phyloP scores from a whole-genome alignment of 2,329 filamentous ascomycete species.

The Stagonosporopsis cucurbitacearum region DNA sequence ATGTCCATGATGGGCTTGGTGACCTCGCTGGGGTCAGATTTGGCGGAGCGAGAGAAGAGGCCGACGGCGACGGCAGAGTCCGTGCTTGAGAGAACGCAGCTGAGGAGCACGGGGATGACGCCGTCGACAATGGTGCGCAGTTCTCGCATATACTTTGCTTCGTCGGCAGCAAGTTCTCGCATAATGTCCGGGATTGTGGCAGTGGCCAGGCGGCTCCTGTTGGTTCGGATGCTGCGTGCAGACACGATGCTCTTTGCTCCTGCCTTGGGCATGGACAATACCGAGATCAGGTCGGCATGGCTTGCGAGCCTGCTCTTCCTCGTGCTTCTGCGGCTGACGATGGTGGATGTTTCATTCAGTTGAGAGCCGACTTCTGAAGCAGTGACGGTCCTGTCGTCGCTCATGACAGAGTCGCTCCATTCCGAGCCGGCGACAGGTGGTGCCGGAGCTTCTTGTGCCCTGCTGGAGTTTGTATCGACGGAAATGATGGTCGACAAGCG shows the following conservation, averaged over 20 bases:
- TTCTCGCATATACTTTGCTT: constrained; percentile 86
- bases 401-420: constrained; percentile 24
- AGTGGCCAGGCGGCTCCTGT: constrained; percentile 69
- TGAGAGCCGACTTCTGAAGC: constrained; percentile 40
- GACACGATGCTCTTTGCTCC: constrained; percentile 75
- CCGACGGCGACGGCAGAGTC: constrained; percentile 69
- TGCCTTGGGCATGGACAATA: constrained; percentile 74
- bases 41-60: constrained; percentile 68
- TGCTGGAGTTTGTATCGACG: constrained; percentile 58
- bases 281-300: constrained; percentile 92
- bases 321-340: constrained; percentile 55
- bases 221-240: constrained; percentile 77
- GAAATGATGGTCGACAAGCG: constrained; percentile 66
- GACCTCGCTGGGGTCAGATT: constrained; percentile 65
- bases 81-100: constrained; percentile 78
- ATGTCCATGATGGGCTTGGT: constrained; percentile 92
- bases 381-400: constrained; percentile 28
- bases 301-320: constrained; percentile 76
- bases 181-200: constrained; percentile 79
- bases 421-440: constrained; percentile 39
- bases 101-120: constrained; percentile 89
- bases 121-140: constrained; percentile 92
- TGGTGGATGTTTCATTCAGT: constrained; percentile 43
- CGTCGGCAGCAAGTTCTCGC: constrained; percentile 80
- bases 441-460: constrained; percentile 36